Conservation (phyloP, 495 filamentous ascomycete genomes). For the Penicillium verhagenii region DNA sequence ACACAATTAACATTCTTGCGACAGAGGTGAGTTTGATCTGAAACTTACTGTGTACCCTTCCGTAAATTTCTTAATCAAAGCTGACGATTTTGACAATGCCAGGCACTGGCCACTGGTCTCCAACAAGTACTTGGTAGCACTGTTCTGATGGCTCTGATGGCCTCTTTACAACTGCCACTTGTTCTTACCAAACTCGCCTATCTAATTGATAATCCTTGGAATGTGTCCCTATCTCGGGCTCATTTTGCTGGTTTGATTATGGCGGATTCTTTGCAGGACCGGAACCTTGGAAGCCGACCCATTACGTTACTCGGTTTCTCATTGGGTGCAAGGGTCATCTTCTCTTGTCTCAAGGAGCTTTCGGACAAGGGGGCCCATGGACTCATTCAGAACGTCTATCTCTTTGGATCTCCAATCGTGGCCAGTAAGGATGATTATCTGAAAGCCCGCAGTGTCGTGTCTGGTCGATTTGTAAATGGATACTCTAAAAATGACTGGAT, state of each 20-base stretch:
- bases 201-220: conserved; percentile 98
- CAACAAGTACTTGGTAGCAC: conserved; percentile 95
- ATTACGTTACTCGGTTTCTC: conserved; percentile 97
- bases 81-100: conserved; percentile 14
- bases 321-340: conserved; percentile 88
- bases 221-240: conserved; percentile 86
- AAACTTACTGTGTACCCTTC: no score
- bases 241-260: conserved; percentile 88
- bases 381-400: conserved; percentile 90
- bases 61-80: no score
- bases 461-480: conserved; percentile 90
- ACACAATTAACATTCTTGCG: conserved; percentile 96
- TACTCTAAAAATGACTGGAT: conserved; percentile 98
- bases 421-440: conserved; percentile 90
- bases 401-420: conserved; percentile 91
- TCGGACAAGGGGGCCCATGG: conserved; percentile 85
- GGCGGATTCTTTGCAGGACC: conserved; percentile 88
- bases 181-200: conserved; percentile 94
- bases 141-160: conserved; percentile 84
- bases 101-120: conserved; percentile 92
- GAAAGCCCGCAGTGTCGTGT: conserved; percentile 74
- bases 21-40: conserved; percentile 75
- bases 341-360: conserved; percentile 85
- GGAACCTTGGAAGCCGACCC: conserved; percentile 86
- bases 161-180: conserved; percentile 87